phyloP scores from a whole-genome alignment of 495 filamentous ascomycete genomes.

The Podospora comata region DNA sequence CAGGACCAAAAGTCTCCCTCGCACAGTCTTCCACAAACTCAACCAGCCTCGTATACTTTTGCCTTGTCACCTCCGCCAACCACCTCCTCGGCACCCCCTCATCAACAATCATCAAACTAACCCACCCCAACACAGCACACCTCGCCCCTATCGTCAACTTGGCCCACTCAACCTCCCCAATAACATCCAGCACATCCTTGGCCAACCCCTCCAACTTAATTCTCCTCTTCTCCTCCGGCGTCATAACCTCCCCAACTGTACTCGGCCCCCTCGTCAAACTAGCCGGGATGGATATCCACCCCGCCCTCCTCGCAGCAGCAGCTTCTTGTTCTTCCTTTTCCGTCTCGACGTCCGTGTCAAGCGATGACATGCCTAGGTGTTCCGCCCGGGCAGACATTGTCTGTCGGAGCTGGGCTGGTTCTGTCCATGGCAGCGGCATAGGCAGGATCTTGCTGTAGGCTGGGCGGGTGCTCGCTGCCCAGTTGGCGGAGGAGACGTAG shows the following conservation, averaged over 20 bases:
- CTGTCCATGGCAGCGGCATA: conserved; percentile 79
- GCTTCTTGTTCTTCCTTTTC: conserved; percentile 30
- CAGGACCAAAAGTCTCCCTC: conserved; percentile 37
- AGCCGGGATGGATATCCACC: conserved; percentile 31
- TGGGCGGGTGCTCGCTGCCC: conserved; percentile 65
- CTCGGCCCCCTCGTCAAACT: conserved; percentile 24
- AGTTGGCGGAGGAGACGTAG: conserved; percentile 86
- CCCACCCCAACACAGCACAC: conserved; percentile 73
- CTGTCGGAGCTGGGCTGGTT: conserved; percentile 63
- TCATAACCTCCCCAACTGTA: conserved; percentile 33
- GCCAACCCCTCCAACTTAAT: conserved; percentile 72
- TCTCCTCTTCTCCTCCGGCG: conserved; percentile 49
- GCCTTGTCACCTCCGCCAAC: conserved; percentile 60
- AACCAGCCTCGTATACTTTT: conserved; percentile 52
- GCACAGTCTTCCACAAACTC: conserved; percentile 53
- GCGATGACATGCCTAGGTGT: conserved; percentile 61
- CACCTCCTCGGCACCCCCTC: conserved; percentile 64
- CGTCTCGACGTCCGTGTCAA: conserved; percentile 45
- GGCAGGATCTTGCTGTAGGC: conserved; percentile 72
- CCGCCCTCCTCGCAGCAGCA: conserved; percentile 29
- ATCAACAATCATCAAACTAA: conserved; percentile 68
- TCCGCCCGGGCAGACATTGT: conserved; percentile 67
- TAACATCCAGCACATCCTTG: conserved; percentile 62
- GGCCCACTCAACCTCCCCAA: conserved; percentile 56
- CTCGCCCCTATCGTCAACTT: conserved; percentile 62